Evolutionary conservation across 2,329 filamentous ascomycete species (phyloP), one percentile per base, ranked within the genome.

Genomic region (Fusarium sp.): DNA sequence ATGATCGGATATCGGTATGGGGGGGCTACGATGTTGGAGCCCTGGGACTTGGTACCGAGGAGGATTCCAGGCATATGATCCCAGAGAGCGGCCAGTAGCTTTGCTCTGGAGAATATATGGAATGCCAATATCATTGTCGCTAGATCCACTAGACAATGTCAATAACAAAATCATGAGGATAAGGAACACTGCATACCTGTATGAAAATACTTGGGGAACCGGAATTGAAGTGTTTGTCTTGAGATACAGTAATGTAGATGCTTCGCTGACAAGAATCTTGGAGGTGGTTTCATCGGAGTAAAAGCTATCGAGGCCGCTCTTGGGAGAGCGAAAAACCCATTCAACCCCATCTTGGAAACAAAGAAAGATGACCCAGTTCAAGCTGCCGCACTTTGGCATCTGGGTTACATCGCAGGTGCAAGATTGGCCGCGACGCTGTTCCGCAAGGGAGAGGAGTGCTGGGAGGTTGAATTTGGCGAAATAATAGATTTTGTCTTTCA

Each of bases 221-320:
- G 28, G 28, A 32, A 50, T n/a, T 9, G 28, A 50, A 5, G 45
- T 48, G 14, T 48, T 28, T 20, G 14, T 1, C 3, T 48, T 12
- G 17, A 48, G 15, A 32, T 50, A 50, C 5, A n/a, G 47, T 7
- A 32, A 32, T 1, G 28, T n/a, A n/a, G 28, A 50, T 30, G 14
- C 20, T 50, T 50, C 47, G 11, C 47, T 50, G 7, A 50, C 3
- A 3, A 50, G 28, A n/a, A 32, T 32, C 5, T 18, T 18, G 0
- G 28, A 18, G 22, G 22, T 4, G 3, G 47, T 50, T n/a, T 32
- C 28, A 9, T 18, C 22, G 4, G 28, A 32, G 22, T 50, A 32
- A 0, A n/a, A 50, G 0, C 15, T 18, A 9, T n/a, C 28, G n/a
- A 11, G 5, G 28, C 11, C 11, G 1, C 28, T 50, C 15, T n/a